phyloP scores from a whole-genome alignment of 2,329 filamentous ascomycete species.

The Beauveria pseudobassiana region DNA sequence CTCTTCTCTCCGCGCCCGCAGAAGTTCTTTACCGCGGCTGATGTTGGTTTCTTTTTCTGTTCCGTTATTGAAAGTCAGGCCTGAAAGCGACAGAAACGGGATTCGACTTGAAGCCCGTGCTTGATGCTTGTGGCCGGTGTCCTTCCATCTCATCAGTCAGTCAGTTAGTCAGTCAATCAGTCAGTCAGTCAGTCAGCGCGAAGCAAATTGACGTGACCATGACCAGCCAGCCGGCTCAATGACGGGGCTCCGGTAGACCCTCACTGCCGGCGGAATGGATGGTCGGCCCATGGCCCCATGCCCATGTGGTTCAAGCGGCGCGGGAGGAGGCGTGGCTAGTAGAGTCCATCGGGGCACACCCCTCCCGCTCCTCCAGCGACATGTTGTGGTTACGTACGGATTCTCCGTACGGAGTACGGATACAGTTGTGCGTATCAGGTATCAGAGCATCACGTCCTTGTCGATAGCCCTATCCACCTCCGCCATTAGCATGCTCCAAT shows the following conservation, averaged over 20 bases:
- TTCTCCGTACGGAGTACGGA: neutral
- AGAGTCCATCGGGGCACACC: neutral
- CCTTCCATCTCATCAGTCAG: neutral
- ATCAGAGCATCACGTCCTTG: neutral
- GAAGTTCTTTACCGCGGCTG: neutral
- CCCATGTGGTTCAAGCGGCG: neutral
- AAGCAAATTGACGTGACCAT: neutral
- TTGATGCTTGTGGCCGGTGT: neutral
- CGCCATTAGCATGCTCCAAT: neutral
- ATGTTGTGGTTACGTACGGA: neutral
- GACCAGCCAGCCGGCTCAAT: neutral
- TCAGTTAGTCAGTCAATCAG: neutral
- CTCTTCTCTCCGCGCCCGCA: neutral
- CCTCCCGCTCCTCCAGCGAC: neutral
- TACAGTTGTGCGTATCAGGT: neutral
- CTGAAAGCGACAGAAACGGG: neutral
- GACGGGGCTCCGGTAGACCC: neutral
- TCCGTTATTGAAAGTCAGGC: neutral
- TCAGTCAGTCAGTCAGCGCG: neutral
- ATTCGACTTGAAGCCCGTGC: neutral
- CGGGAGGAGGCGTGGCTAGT: neutral
- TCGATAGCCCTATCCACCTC: neutral
- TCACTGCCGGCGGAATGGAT: slow-evolving; percentile 8
- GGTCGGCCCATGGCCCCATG: neutral
- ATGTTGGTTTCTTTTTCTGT: neutral